Percentiles rank a stretch among this genome's conserved stretches.
phyloP scores from a whole-genome alignment of 2,329 filamentous ascomycete genomes.

The Aspergillus fumigatiaffinis region DNA sequence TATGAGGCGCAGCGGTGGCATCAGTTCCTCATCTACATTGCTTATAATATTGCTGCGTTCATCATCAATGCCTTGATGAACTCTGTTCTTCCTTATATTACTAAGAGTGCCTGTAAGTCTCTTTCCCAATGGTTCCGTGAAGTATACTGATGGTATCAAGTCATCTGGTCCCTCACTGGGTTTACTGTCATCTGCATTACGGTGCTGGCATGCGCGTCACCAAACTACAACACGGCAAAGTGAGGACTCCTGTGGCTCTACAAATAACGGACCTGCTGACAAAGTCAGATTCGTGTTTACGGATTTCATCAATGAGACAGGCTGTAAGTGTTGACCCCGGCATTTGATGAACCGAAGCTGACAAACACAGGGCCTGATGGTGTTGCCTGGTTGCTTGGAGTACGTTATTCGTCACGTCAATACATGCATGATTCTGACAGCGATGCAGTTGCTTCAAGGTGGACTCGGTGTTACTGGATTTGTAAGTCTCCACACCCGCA shows the following conservation, averaged over 20 bases:
- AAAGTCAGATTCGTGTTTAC: conserved; percentile 50
- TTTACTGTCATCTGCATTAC: conserved; percentile 69
- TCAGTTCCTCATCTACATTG: conserved; percentile 69
- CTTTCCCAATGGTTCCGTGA: neutral
- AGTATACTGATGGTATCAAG: conserved; percentile 13
- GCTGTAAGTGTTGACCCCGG: conserved; percentile 43
- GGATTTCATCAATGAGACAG: conserved; percentile 64
- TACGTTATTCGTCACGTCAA: conserved; percentile 17
- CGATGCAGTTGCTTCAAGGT: conserved; percentile 42
- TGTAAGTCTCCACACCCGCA: conserved; percentile 29
- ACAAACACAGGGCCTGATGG: conserved; percentile 54
- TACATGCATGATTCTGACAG: conserved; percentile 15
- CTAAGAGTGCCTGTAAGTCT: conserved; percentile 56
- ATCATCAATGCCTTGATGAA: conserved; percentile 64
- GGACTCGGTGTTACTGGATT: conserved; percentile 54
- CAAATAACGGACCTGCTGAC: conserved; percentile 6
- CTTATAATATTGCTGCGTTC: conserved; percentile 58
- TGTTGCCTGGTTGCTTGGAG: conserved; percentile 46
- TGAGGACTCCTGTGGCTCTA: conserved; percentile 41
- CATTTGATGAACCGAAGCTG: conserved; percentile 5
- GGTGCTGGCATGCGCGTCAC: conserved; percentile 61
- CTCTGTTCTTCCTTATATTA: conserved; percentile 59
- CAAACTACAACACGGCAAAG: conserved; percentile 58
- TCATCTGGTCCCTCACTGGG: conserved; percentile 66
- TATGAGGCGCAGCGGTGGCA: conserved; percentile 63